Evolutionary conservation across 331 rosid species (phyloP), one percentile per base, ranked within the genome.

Genomic region (Acacia pycnantha): DNA sequence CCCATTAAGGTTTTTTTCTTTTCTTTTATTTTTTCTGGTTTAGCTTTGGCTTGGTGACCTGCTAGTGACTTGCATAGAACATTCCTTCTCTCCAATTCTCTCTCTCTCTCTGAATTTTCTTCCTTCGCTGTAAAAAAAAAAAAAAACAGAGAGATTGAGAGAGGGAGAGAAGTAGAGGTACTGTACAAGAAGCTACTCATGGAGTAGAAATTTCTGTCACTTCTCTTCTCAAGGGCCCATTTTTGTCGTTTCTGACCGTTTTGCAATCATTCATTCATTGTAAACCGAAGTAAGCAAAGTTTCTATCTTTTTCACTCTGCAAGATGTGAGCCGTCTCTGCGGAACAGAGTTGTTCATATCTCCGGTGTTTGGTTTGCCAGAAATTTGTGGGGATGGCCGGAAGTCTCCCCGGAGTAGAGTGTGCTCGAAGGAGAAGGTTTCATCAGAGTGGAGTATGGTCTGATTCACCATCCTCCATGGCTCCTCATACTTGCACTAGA

Each of bases 401-500:
- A 83, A 87, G 75, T 90, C 97, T 94, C 79, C 92, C 97, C 0
- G 97, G 98, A 62, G 98, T 92, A 74, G 97, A 94, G 87, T 88
- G 91, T 77, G 98, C 98, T 48, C 77, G 98, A 70, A 91, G 98
- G 46, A 90, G 98, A 84, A 69, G 94, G 64, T 85, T 89, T 35
- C 97, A 87, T 80, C 89, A 77, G 5, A 84, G 86, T 75, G 85
- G 83, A 22, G 87, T 61, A 48, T 80, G 33, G 66, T 70, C 81
- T 3, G 91, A 88, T 77, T 70, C 91, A 66, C 88, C 86, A 5
- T 18, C 74, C 11, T 41, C 56, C 22, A 19, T 77, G 47, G 73
- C 85, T 56, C 65, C 89, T 3, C 84, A 79, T 76, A 81, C 81
- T 59, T 73, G 85, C 53, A 80, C 93, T 50, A 88, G 97, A 41